Base-by-base conservation (phyloP, 805 yeast species). In the Cyberlindnera veronae region DNA sequence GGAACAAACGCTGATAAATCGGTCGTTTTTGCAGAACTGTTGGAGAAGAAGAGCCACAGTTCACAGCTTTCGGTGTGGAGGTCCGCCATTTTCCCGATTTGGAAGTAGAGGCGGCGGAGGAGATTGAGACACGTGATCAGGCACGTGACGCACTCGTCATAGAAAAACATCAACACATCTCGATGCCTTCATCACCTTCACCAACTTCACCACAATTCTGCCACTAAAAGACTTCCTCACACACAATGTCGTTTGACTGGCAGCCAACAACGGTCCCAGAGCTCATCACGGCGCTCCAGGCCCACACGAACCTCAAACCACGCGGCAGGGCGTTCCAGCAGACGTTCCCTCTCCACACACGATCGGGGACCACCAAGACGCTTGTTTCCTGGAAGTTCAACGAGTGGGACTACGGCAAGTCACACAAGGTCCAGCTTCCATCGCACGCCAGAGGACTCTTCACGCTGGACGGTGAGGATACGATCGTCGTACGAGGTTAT, bases 401-500 rank as follows among this genome's bases (percentile, higher is more conserved):
- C 43, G 99, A 91, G 50, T 90, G 88, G 85, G 96, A 86, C 53
- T 91, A 86, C 55, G 77, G 78, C 14, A 74, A 71, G 39, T 15
- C 35, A 19, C 64, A 67, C 9, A 72, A 72, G 35, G 64, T 77
- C 5, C 44, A 42, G 1, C 64, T 91, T 8, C 96, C 96, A 0
- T 69, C 78, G 5, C 64, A 78, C 37, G 95, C 97, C 0, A 71
- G 99, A 40, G 99, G 99, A 0, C 60, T 91, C 13, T 91, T 91
- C 60, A 84, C 77, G 0, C 33, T 64, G 5, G 64, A 67, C 7
- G 64, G 63, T 13, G 49, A 51, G 1, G 63, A 64, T 6, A 51
- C 46, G 22, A 83, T 93, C 17, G 79, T 78, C 2, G 79, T 81
- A 2, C 68, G 99, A 50, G 99, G 99, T 0, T 93, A 93, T 59